Percentiles rank a stretch among this genome's conserved stretches.
Evolutionary conservation across 441 rosid species (phyloP).

Genomic region (Pelargonium hybrid): DNA sequence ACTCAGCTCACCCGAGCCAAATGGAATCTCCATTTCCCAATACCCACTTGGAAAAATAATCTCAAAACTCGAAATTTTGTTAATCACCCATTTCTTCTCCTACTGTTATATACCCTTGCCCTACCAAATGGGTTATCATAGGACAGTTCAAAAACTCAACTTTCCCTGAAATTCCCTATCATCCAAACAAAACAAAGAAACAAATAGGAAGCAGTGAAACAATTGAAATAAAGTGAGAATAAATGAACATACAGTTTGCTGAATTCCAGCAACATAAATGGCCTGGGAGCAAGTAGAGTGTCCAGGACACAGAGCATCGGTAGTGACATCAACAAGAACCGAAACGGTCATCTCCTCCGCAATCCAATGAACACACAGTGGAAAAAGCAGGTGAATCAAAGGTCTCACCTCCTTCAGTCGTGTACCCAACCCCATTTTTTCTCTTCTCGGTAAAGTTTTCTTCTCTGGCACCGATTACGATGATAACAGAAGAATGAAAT

Average conservation of each 20-base stretch:
- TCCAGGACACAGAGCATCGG: constrained; percentile 45
- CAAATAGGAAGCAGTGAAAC: no score
- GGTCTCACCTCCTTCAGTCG: constrained; percentile 30
- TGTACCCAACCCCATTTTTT: background rate
- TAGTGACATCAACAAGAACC: constrained; percentile 44
- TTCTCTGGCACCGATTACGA: background rate
- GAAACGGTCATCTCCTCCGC: constrained; percentile 58
- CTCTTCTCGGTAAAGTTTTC: no score
- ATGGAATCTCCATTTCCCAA: no score
- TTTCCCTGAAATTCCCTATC: no score
- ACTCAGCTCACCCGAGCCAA: no score
- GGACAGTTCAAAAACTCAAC: no score
- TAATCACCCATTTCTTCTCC: no score
- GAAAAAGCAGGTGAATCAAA: constrained; percentile 36
- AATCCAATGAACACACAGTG: constrained; percentile 41
- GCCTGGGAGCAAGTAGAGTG: constrained; percentile 37
- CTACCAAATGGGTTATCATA: no score
- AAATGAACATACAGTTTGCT: constrained; percentile 33
- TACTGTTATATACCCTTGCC: no score
- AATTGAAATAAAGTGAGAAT: background rate
- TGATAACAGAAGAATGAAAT: background rate
- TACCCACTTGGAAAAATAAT: no score
- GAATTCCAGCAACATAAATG: constrained; percentile 44
- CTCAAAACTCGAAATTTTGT: no score
- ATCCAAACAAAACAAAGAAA: no score